A percentile compares a stretch with the other conserved stretches of the same genome.
Evolutionary conservation across 2,329 filamentous ascomycete species (phyloP).

Genomic region (Pseudogymnoascus sp.): DNA sequence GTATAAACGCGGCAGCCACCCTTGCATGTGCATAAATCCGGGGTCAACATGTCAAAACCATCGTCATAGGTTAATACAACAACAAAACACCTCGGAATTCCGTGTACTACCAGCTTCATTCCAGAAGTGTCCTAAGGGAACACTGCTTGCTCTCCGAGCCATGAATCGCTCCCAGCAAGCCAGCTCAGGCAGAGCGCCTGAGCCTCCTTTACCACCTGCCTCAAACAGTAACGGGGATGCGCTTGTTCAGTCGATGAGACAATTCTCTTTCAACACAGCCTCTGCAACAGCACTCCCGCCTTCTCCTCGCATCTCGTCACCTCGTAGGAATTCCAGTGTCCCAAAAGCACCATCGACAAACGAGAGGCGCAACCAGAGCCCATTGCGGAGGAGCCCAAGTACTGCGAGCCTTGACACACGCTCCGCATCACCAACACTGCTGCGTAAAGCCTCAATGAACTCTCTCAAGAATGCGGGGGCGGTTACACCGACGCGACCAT

Average conservation of each 20-base stretch:
- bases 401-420: constrained; percentile 34
- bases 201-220: constrained; percentile 10
- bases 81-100: not conserved
- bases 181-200: constrained; percentile 1
- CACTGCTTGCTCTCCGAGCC: not conserved
- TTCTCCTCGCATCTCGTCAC: not conserved
- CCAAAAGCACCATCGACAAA: constrained; percentile 6
- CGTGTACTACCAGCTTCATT: not conserved
- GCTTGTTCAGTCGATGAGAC: constrained; percentile 35
- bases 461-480: constrained; percentile 33
- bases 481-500: constrained; percentile 28
- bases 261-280: constrained; percentile 28
- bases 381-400: constrained; percentile 33
- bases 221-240: constrained; percentile 20
- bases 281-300: constrained; percentile 9
- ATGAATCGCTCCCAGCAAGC: constrained; percentile 4
- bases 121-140: not conserved
- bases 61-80: constrained; percentile 7
- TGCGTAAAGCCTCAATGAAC: constrained; percentile 34
- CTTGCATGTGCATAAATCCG: constrained; percentile 6
- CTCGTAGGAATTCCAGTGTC: not conserved
- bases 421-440: constrained; percentile 33
- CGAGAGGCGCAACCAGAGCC: constrained; percentile 16
- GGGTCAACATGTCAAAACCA: constrained; percentile 3
- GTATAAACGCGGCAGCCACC: constrained; percentile 3